Evolutionary conservation across 192 early-diverging fungal species (phyloP), one percentile per base, ranked within the genome.

Genomic region (Ambispora gerdemannii): DNA sequence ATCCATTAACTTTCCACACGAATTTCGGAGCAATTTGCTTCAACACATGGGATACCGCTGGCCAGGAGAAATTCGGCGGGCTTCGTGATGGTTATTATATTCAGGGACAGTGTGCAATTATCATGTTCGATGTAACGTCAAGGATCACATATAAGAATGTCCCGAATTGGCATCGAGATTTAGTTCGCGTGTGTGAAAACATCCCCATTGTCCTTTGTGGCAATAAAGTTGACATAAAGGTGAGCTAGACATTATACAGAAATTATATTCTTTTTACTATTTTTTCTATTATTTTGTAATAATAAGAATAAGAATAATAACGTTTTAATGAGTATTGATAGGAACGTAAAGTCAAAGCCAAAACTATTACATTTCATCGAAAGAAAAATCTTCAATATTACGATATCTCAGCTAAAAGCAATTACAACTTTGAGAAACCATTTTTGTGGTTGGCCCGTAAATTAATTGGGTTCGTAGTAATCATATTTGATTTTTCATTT

Each of bases 301-400:
- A 19, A 30, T 4, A 20, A 22, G n/a, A 8, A 11, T 20, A 20
- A n/a, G n/a, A n/a, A n/a, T n/a, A n/a, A n/a, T n/a, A n/a, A n/a
- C n/a, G n/a, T n/a, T n/a, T 70, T 63, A 25, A 22, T 38, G 22
- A 55, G 32, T 13, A 33, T 52, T 28, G 35, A 49, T 67, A 86
- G 80, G 97, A 99, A 82, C 93, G 97, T 79, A 99, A 98, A 85
- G 97, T 99, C 74, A 99, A 98, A 92, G 95, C 96, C 58, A 99
- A 99, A 88, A 90, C 90, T 74, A 99, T 99, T 86, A 98, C 96
- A 63, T 99, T 99, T 93, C 97, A 99, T 88, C 87, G 97, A 76
- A 99, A 99, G 89, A 98, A 98, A 91, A 98, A 97, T 84, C 89
- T 99, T 36, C 97, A 99, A 87, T 99, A 99, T 91, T 99, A 98